A percentile compares a stretch with the other conserved stretches of the same genome.
Evolutionary conservation across 2,329 filamentous ascomycete genomes (phyloP).

Genomic region (Colletotrichum eleusines): DNA sequence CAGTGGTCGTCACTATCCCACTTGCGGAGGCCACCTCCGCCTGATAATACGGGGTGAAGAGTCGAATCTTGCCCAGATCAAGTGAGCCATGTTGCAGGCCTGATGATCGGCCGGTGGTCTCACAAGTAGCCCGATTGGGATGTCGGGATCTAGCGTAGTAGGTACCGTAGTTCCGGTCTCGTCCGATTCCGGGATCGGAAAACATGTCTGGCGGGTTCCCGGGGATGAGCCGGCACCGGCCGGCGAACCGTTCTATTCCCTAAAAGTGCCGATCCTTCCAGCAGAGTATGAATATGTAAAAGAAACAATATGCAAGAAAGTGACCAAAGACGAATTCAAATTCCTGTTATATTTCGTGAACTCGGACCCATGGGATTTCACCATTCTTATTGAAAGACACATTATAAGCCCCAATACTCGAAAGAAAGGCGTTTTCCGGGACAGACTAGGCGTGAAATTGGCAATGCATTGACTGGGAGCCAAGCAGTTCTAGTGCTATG

Average conservation of each 20-base stretch:
- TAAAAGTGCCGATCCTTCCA: no score
- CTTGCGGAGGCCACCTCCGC: background rate
- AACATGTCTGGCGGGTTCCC: background rate
- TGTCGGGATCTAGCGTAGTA: background rate
- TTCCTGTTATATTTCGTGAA: no score
- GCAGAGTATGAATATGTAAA: no score
- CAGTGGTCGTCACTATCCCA: background rate
- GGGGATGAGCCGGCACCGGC: slow-evolving; percentile 4
- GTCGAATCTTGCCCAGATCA: background rate
- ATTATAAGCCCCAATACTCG: no score
- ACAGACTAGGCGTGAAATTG: no score
- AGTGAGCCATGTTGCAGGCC: background rate
- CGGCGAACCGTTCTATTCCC: background rate
- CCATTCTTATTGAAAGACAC: no score
- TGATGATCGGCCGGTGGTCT: slow-evolving; percentile 20
- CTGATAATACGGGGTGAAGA: background rate
- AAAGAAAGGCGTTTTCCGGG: no score
- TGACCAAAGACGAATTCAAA: no score
- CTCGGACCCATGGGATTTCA: no score
- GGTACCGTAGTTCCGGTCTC: slow-evolving; percentile 9
- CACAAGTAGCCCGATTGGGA: background rate
- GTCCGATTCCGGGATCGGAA: slow-evolving; percentile 17
- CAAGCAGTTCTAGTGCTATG: no score
- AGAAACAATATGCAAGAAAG: no score
- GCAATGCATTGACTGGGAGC: no score